These are phyloP conservation scores for Craspedostauros australis DNA, from an alignment of 108 stramenopile species.

Conservation along the genomic window DNA sequence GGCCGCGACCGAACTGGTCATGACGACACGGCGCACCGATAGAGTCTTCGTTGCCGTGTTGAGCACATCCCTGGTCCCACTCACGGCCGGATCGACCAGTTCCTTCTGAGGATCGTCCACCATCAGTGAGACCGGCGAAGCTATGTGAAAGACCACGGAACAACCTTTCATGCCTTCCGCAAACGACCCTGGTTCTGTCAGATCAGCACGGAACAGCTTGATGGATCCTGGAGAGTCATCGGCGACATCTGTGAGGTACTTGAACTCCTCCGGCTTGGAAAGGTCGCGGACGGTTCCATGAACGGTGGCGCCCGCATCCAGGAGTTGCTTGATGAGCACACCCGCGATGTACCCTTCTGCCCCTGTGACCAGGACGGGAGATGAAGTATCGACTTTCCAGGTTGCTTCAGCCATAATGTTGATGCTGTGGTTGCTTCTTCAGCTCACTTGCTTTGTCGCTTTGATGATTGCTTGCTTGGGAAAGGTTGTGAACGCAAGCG, in stretches of 20 bases:
- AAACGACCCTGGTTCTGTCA: slow-evolving; percentile 7
- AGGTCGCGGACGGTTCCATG: no score
- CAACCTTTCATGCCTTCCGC: no score
- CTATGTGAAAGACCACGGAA: slow-evolving; percentile 24
- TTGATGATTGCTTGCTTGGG: no score
- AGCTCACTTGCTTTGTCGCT: no score
- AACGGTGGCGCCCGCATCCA: no score
- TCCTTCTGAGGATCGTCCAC: slow-evolving; percentile 8
- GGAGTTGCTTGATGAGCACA: no score
- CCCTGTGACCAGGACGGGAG: no score
- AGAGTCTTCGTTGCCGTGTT: slow-evolving; percentile 8
- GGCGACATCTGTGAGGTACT: slow-evolving; percentile 12
- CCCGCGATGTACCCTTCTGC: slow-evolving; percentile 23
- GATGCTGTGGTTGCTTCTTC: no score
- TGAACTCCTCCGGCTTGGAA: slow-evolving; percentile 3
- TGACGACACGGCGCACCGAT: slow-evolving; percentile 17
- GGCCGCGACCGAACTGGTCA: slow-evolving; percentile 8
- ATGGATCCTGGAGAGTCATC: slow-evolving; percentile 10
- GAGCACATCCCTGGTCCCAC: slow-evolving; percentile 17
- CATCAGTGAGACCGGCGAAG: not conserved
- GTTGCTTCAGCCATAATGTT: no score
- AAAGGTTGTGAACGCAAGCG: no score
- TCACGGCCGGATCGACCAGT: no score
- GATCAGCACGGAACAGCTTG: slow-evolving; percentile 14
- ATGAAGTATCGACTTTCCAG: no score